phyloP scores from a whole-genome alignment of 495 filamentous ascomycete species.

The Terfezia boudieri region DNA sequence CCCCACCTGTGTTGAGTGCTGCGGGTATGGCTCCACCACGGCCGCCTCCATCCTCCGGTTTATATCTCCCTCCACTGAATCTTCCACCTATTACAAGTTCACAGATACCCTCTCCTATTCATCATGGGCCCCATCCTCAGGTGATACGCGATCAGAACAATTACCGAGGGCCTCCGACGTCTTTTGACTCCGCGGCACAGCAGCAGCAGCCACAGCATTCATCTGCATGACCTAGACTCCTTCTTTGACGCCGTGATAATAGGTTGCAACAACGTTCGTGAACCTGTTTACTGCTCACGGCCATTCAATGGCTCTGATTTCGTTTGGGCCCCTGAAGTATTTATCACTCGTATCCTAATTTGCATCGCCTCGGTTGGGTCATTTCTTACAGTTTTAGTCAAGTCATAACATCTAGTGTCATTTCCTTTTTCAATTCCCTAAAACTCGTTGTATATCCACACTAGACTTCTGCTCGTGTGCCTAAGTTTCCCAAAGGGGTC shows the following conservation, averaged over 20 bases:
- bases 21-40: conserved; percentile 16
- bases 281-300: background rate
- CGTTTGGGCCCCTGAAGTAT: background rate
- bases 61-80: conserved; percentile 16
- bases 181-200: conserved; percentile 19
- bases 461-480: too few relatives aligned
- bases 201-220: conserved; percentile 7
- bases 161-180: conserved; percentile 17
- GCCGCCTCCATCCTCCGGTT: conserved; percentile 1
- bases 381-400: background rate
- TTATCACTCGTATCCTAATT: background rate
- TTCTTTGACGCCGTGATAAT: background rate
- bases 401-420: too few relatives aligned
- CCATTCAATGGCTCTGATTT: background rate
- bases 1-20: conserved; percentile 3
- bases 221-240: background rate
- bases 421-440: too few relatives aligned
- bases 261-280: too few relatives aligned
- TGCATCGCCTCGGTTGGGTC: background rate
- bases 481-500: too few relatives aligned
- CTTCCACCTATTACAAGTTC: conserved; percentile 15
- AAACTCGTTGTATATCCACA: too few relatives aligned
- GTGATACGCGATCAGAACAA: conserved; percentile 14
- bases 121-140: conserved; percentile 17
- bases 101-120: conserved; percentile 6